Evolutionary conservation across 257 asterid species (phyloP).

Genomic region (Solanum dulcamara): DNA sequence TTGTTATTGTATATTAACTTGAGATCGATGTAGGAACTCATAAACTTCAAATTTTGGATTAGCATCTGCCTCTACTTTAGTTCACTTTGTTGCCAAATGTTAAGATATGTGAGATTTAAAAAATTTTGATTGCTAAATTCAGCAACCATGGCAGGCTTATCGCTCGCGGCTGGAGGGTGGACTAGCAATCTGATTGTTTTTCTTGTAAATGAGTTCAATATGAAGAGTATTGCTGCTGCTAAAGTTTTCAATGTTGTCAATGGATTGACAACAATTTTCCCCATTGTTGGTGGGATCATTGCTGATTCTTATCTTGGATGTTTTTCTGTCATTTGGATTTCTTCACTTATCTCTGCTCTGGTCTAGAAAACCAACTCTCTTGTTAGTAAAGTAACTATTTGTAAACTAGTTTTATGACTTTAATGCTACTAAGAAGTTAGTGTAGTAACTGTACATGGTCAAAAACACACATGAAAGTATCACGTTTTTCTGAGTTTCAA

Average conservation of each 20-base stretch:
- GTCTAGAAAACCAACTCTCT: constrained; percentile 17
- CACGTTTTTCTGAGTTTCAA: neutral
- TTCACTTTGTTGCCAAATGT: neutral
- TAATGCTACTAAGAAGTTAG: too few relatives aligned
- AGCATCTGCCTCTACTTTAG: neutral
- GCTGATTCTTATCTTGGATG: constrained; percentile 70
- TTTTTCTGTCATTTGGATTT: constrained; percentile 63
- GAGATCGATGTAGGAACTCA: neutral
- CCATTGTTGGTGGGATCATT: constrained; percentile 56
- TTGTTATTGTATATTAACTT: neutral
- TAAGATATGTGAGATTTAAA: neutral
- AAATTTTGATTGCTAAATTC: neutral
- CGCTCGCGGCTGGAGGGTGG: constrained; percentile 68
- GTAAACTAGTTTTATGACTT: too few relatives aligned
- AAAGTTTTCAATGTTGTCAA: constrained; percentile 51
- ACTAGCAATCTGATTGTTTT: constrained; percentile 51
- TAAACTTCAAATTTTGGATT: neutral
- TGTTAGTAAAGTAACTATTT: too few relatives aligned
- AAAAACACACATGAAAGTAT: neutral
- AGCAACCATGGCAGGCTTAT: constrained; percentile 57
- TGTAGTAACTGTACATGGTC: neutral
- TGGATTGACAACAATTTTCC: constrained; percentile 61
- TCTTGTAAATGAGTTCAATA: constrained; percentile 59
- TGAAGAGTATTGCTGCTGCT: constrained; percentile 66
- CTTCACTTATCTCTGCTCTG: constrained; percentile 59